A percentile compares a stretch with the other conserved stretches of the same genome.
These are phyloP conservation scores for Stipa capillata DNA, from an alignment of 176 grass and related monocot genomes.

Conservation along the genomic window DNA sequence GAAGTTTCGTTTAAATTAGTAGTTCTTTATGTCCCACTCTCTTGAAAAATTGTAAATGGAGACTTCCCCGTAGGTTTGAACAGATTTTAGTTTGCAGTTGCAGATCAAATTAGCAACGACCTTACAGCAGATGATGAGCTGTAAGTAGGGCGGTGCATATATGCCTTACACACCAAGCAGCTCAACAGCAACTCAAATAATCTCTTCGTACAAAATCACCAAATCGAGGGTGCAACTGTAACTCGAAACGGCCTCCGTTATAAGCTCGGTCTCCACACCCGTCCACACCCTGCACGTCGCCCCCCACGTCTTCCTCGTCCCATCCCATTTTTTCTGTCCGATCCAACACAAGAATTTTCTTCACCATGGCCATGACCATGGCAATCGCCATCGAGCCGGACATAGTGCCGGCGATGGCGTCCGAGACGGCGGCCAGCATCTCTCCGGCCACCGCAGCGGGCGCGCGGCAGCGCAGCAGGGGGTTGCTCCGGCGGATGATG, in stretches of 20 bases:
- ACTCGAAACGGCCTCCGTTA: background rate
- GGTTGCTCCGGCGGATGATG: conserved; percentile 20
- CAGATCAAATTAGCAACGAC: background rate
- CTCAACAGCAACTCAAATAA: background rate
- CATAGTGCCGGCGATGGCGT: background rate
- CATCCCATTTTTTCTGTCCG: too few relatives aligned
- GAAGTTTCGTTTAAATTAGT: too few relatives aligned
- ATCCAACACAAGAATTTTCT: too few relatives aligned
- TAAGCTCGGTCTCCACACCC: background rate
- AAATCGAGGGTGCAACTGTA: too few relatives aligned
- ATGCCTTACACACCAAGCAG: conserved; percentile 10
- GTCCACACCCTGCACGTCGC: background rate
- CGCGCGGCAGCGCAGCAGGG: background rate
- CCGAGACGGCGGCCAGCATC: background rate
- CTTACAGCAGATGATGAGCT: too few relatives aligned
- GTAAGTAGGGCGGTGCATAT: background rate
- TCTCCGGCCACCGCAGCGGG: background rate
- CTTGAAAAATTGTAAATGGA: too few relatives aligned
- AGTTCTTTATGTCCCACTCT: too few relatives aligned
- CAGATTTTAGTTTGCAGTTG: background rate
- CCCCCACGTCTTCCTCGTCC: background rate
- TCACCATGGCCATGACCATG: conserved; percentile 6
- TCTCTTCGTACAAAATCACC: background rate
- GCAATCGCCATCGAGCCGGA: background rate
- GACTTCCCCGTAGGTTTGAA: too few relatives aligned